Conservation (phyloP, 768 basidiomycete genomes). For the Lactarius tabidus region DNA sequence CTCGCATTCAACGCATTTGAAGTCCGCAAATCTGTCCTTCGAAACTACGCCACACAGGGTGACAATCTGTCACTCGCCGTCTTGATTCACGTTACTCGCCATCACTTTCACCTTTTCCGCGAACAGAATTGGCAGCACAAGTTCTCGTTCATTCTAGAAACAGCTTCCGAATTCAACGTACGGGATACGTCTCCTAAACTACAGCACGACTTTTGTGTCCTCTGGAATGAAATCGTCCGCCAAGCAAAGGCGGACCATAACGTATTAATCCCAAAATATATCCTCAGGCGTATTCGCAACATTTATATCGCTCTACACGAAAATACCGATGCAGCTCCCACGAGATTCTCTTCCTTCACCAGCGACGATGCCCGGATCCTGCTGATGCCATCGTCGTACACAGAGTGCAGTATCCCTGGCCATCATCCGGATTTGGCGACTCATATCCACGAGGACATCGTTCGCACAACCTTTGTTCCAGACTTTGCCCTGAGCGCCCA, state of each 20-base stretch:
- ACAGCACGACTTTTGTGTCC: too few species aligned
- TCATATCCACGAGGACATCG: too few species aligned
- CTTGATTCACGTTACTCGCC: not conserved
- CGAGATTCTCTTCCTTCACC: not conserved
- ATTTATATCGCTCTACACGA: not conserved
- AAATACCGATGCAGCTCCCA: not conserved
- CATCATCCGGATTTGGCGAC: not conserved
- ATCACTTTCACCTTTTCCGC: not conserved
- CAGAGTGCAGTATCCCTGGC: not conserved
- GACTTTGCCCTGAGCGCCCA: too few species aligned
- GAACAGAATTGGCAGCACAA: too few species aligned
- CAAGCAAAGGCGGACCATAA: not conserved
- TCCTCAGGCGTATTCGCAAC: not conserved
- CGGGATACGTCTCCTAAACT: not conserved
- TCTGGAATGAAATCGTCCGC: too few species aligned
- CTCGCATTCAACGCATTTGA: not conserved
- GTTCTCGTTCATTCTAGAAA: not conserved
- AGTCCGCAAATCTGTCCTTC: not conserved
- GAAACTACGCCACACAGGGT: not conserved
- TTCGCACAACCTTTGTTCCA: too few species aligned
- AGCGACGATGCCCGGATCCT: not conserved
- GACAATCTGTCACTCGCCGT: conserved; percentile 1
- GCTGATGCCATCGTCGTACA: not conserved
- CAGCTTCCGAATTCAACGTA: not conserved
- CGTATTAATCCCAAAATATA: too few species aligned